A percentile compares a stretch with the other conserved stretches of the same genome.
Evolutionary conservation across 2,329 filamentous ascomycete genomes (phyloP).

Genomic region (Penicillium sp.): DNA sequence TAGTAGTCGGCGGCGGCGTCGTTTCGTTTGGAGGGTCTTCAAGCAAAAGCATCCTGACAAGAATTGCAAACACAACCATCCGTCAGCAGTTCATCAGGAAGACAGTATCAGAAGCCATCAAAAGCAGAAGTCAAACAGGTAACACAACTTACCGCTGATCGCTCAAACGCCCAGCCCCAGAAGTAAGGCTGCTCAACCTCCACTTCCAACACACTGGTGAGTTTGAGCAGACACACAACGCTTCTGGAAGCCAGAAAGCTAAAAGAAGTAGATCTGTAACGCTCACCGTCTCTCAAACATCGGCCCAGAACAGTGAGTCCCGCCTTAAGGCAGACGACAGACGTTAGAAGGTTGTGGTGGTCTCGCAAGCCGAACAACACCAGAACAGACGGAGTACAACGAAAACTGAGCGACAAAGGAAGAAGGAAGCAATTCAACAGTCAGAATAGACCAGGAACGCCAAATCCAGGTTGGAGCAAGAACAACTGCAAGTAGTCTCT

Average conservation of each 20-base stretch:
- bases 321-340: background rate
- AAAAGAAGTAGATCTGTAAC: background rate
- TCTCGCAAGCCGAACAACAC: background rate
- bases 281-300: slow-evolving; percentile 4
- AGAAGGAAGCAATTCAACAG: background rate
- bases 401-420: background rate
- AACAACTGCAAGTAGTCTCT: background rate
- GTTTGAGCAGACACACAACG: slow-evolving; percentile 4
- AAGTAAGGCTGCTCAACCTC: background rate
- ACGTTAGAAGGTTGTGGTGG: background rate
- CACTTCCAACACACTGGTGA: slow-evolving; percentile 1
- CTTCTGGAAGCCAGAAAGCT: background rate
- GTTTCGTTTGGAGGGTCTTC: too few species aligned
- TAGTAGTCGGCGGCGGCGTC: too few species aligned
- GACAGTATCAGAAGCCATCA: background rate
- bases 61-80: too few species aligned
- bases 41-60: background rate
- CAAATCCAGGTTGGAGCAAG: background rate
- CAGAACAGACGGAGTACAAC: background rate
- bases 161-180: background rate
- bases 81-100: too few species aligned
- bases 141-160: background rate
- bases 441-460: background rate
- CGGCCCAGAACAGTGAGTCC: background rate
- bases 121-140: background rate